Evolutionary conservation across 2,329 filamentous ascomycete species (phyloP).

Genomic region (Cercospora sp.): DNA sequence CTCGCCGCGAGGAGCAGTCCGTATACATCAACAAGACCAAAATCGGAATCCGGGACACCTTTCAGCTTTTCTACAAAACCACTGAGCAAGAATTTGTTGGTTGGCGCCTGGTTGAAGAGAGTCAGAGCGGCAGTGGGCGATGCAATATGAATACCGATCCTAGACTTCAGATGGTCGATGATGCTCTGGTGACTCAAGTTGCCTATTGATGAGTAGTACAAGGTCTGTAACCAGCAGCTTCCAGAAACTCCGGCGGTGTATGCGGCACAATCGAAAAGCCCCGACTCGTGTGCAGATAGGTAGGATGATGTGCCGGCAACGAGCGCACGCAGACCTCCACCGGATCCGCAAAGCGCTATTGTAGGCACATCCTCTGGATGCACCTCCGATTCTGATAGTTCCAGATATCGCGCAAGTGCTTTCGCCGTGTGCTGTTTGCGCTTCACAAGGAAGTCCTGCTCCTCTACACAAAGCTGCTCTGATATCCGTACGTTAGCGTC

Average conservation of each 20-base stretch:
- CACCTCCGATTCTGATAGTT: slow-evolving; percentile 74
- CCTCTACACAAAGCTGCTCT: slow-evolving; percentile 75
- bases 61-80: slow-evolving; percentile 90
- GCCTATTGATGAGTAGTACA: slow-evolving; percentile 80
- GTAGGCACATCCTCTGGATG: slow-evolving; percentile 89
- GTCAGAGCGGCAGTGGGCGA: slow-evolving; percentile 83
- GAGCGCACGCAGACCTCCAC: slow-evolving; percentile 83
- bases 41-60: slow-evolving; percentile 74
- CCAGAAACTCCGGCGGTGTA: slow-evolving; percentile 96
- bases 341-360: slow-evolving; percentile 92
- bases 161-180: slow-evolving; percentile 80
- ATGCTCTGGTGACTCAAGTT: slow-evolving; percentile 66
- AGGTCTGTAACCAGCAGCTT: slow-evolving; percentile 88
- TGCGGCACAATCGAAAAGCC: slow-evolving; percentile 88
- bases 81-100: slow-evolving; percentile 85
- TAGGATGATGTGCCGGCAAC: slow-evolving; percentile 89
- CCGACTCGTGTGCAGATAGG: slow-evolving; percentile 78
- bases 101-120: slow-evolving; percentile 81
- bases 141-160: slow-evolving; percentile 84
- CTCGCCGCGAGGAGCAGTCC: slow-evolving; percentile 81
- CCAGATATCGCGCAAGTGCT: slow-evolving; percentile 80
- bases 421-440: slow-evolving; percentile 67
- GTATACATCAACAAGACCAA: slow-evolving; percentile 92
- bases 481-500: slow-evolving; percentile 82
- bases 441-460: slow-evolving; percentile 70